A percentile compares a stretch with the other conserved stretches of the same genome.
Evolutionary conservation across 2,329 filamentous ascomycete species (phyloP).

Genomic region (Bisporella sp.): DNA sequence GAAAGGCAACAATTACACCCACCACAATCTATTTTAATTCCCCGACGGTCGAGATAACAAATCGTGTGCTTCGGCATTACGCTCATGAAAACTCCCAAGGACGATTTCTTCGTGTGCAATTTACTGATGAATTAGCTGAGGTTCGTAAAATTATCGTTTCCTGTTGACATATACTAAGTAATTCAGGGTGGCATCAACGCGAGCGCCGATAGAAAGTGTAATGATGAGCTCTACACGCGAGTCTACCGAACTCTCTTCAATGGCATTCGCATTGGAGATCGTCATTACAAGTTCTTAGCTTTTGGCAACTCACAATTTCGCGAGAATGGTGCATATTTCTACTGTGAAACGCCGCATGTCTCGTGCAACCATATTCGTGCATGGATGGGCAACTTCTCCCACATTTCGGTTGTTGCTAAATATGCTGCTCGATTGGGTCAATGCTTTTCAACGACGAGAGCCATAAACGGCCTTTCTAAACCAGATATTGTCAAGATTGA

Average conservation of each 20-base stretch:
- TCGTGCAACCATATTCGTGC: slow-evolving; percentile 70
- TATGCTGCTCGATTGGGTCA: slow-evolving; percentile 85
- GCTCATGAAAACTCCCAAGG: slow-evolving; percentile 52
- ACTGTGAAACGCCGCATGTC: slow-evolving; percentile 60
- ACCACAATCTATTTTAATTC: slow-evolving; percentile 73
- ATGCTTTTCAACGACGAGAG: slow-evolving; percentile 88
- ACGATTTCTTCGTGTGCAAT: slow-evolving; percentile 82
- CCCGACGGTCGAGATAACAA: slow-evolving; percentile 77
- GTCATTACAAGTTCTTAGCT: slow-evolving; percentile 82
- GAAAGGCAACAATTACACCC: slow-evolving; percentile 75
- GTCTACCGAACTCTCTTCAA: slow-evolving; percentile 65
- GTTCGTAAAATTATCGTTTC: slow-evolving; percentile 20
- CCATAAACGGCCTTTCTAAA: slow-evolving; percentile 56
- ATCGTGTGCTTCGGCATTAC: slow-evolving; percentile 75
- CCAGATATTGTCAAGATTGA: slow-evolving; percentile 50
- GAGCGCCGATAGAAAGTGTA: slow-evolving; percentile 40
- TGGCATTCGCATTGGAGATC: slow-evolving; percentile 76
- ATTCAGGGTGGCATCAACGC: slow-evolving; percentile 52
- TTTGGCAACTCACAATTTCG: slow-evolving; percentile 94
- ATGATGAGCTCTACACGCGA: slow-evolving; percentile 67
- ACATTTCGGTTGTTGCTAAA: slow-evolving; percentile 81
- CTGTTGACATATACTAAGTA: background rate
- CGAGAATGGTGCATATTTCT: slow-evolving; percentile 90
- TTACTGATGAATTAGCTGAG: slow-evolving; percentile 66
- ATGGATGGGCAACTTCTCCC: slow-evolving; percentile 80